phyloP scores from a whole-genome alignment of 257 asterid species.

The Paulownia fortunei region DNA sequence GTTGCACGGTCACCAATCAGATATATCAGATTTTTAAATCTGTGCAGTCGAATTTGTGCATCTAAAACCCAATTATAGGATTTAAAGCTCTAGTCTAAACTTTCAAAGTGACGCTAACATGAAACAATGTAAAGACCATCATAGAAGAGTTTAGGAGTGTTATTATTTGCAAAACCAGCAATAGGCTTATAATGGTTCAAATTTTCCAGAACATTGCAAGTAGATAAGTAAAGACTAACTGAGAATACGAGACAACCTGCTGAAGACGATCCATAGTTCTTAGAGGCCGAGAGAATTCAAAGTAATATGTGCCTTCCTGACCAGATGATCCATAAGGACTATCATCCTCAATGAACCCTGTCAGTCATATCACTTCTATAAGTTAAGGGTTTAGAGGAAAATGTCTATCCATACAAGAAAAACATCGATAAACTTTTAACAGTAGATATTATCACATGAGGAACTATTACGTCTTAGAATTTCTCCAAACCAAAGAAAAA shows the following conservation, averaged over 20 bases:
- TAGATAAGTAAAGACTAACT: neutral
- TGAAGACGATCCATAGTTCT: slow-evolving; percentile 88
- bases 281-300: slow-evolving; percentile 81
- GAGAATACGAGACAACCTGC: slow-evolving; percentile 55
- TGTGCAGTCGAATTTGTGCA: neutral
- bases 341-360: slow-evolving; percentile 76
- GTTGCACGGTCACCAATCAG: no score
- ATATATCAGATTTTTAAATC: no score
- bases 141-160: neutral
- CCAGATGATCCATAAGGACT: slow-evolving; percentile 75
- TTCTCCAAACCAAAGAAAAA: neutral
- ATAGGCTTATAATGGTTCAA: neutral
- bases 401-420: neutral
- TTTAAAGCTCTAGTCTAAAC: neutral
- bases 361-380: neutral
- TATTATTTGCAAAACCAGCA: slow-evolving; percentile 1
- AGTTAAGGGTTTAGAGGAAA: neutral
- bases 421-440: neutral
- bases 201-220: neutral
- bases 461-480: neutral
- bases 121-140: neutral
- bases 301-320: slow-evolving; percentile 74
- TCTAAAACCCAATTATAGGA: neutral
- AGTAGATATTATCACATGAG: neutral
- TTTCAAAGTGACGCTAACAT: no score